Evolutionary conservation across 495 filamentous ascomycete genomes (phyloP), one percentile per base, ranked within the genome.

Genomic region (Annulohypoxylon nitens): DNA sequence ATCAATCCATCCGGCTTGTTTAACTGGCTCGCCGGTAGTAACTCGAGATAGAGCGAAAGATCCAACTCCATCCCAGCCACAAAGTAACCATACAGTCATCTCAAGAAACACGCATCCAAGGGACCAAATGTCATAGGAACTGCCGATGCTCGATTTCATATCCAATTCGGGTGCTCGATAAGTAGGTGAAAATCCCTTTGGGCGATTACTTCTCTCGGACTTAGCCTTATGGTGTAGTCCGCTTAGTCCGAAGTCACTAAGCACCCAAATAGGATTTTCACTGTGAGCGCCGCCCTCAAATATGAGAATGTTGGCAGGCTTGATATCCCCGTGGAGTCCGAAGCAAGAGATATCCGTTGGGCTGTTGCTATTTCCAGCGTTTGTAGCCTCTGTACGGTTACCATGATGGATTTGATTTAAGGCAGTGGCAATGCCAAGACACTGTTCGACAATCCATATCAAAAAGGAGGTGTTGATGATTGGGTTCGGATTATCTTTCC

Each of bases 61-160:
- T 18, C 26, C 36, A 41, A 76, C 51, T 8, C 66, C 74, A 41
- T 73, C 62, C 50, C 71, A 61, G 2, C 66, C 78, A 33, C 58
- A 68, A 33, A 77, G 59, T 34, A 77, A 58, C 78, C 76, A 78
- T 20, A 71, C 63, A 7, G 55, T 30, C 45, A 54, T 50, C 69
- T 79, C 76, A 18, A 79, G 67, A 4, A 78, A 50, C 18, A 78
- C 64, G 25, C 78, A 80, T 16, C 78, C 76, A 11, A 76, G 50
- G 14, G 76, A 78, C 78, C 78, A 78, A 36, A 78, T 61, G 41
- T 78, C 78, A 45, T 75, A 76, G 25, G 70, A 43, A 2, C 59
- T 55, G 26, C 50, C 39, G 30, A 69, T 36, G n/a, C 47, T 67
- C 34, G 66, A 67, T 2, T 50, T 66, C 23, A 70, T 12, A 23